These are phyloP conservation scores for Saccharum hybrid DNA, from an alignment of 202 grass and related monocot species.

Conservation along the genomic window DNA sequence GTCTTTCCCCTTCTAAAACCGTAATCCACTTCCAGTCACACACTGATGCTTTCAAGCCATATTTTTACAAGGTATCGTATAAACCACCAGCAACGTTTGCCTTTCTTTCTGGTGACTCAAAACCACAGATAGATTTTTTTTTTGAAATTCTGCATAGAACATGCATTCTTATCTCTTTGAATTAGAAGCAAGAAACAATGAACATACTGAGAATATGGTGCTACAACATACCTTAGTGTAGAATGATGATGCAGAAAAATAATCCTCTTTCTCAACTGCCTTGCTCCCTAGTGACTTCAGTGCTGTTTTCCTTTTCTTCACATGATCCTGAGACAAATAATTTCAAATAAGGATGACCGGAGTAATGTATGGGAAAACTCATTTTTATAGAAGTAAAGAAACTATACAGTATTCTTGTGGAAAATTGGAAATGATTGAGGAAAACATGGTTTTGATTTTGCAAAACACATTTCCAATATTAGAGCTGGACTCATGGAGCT, in stretches of 20 bases:
- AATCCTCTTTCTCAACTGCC: conserved; percentile 7
- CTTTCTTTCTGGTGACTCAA: too few relatives aligned
- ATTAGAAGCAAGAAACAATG: not conserved
- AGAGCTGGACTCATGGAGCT: too few relatives aligned
- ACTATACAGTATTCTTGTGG: too few relatives aligned
- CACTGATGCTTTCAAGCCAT: too few relatives aligned
- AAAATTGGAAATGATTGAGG: too few relatives aligned
- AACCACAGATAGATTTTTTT: too few relatives aligned
- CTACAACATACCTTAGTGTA: not conserved
- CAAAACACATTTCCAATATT: too few relatives aligned
- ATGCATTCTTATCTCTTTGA: not conserved
- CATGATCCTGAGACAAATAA: not conserved
- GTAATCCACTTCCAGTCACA: too few relatives aligned
- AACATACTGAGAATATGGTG: not conserved
- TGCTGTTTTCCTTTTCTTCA: not conserved
- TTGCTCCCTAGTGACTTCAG: conserved; percentile 2
- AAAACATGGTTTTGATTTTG: too few relatives aligned
- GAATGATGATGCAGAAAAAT: not conserved
- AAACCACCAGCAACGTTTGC: too few relatives aligned
- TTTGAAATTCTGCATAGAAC: not conserved
- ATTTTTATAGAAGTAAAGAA: not conserved
- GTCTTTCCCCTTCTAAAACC: too few relatives aligned
- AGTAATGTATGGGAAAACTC: not conserved
- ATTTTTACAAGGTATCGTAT: too few relatives aligned
- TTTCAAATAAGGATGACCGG: not conserved